These are phyloP conservation scores for Metahyphopichia silvanorum DNA, from an alignment of 805 yeast genomes.

Conservation along the genomic window DNA sequence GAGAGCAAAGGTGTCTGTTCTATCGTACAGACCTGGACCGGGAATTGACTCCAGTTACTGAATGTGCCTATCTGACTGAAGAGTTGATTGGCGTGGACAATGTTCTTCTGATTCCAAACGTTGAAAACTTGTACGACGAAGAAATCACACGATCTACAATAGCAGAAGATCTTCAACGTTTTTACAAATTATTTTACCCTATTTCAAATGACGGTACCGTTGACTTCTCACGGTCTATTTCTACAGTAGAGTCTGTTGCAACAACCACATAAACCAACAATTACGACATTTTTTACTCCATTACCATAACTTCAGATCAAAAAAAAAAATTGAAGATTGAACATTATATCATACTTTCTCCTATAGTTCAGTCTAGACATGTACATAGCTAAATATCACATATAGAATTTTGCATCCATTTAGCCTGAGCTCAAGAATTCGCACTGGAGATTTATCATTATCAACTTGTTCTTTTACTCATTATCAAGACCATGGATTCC, in stretches of 20 bases:
- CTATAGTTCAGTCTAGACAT: too few species aligned
- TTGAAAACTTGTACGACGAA: slow-evolving; percentile 5
- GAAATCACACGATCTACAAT: slow-evolving; percentile 6
- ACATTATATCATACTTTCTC: too few species aligned
- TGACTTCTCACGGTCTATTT: slow-evolving; percentile 16
- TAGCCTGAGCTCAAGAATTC: too few species aligned
- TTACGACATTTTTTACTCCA: too few species aligned
- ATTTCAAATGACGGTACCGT: slow-evolving; percentile 19
- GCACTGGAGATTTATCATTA: neutral
- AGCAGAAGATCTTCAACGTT: slow-evolving; percentile 15
- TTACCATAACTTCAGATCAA: too few species aligned
- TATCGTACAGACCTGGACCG: slow-evolving; percentile 4
- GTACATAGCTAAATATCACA: too few species aligned
- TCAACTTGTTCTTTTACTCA: slow-evolving; percentile 1
- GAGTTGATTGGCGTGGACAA: slow-evolving; percentile 10
- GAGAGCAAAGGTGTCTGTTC: slow-evolving; percentile 15
- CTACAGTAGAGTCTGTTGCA: too few species aligned
- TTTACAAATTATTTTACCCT: slow-evolving; percentile 23
- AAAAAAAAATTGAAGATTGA: too few species aligned
- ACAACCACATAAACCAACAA: too few species aligned
- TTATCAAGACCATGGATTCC: slow-evolving; percentile 18
- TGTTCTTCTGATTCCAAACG: slow-evolving; percentile 10
- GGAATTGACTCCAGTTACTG: slow-evolving; percentile 25
- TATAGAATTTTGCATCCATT: too few species aligned
- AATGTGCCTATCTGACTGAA: slow-evolving; percentile 16